Evolutionary conservation across 306 rosid species (phyloP), one percentile per base, ranked within the genome.

Genomic region (Castanea sativa): DNA sequence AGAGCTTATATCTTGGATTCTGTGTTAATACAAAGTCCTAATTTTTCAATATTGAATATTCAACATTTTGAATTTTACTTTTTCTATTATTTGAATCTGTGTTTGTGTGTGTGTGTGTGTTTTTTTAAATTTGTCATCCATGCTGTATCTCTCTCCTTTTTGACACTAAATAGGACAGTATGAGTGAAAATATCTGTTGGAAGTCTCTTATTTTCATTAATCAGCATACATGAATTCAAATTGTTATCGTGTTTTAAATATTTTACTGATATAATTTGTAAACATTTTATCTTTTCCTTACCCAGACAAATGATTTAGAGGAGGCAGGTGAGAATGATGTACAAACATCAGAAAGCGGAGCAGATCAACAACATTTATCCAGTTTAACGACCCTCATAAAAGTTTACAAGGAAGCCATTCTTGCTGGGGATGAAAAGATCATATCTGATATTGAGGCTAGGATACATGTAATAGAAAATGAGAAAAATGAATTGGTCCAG

Each of bases 401-500:
- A 79, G 82, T 85, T 77, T 95, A 95, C 91, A 89, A 86, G 84
- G 85, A 93, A 59, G 98, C 99, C 30, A 49, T 88, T 64, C 85
- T 87, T 51, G 77, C 78, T 18, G 89, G 91, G 43, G 87, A 95
- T 68, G 85, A 73, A 71, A 77, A 75, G 73, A 76, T 83, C 25
- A 71, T 76, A 74, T 85, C 90, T 20, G 78, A 69, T 61, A 73
- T 93, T 58, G 97, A 95, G 74, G 88, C 84, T 61, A 87, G 57
- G 70, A 78, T 93, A 53, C 73, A 33, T 7, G 61, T 70, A 15
- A 74, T 81, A 16, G 92, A 76, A 85, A 88, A 68, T 73, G 78
- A 86, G 73, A 84, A 78, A 74, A 75, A 78, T 85, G 85, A 88
- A 63, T 83, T 95, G 86, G 78, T 78, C 55, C 81, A 85, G 73